phyloP scores from a whole-genome alignment of 2,329 filamentous ascomycete genomes.

The Amauroascus niger region DNA sequence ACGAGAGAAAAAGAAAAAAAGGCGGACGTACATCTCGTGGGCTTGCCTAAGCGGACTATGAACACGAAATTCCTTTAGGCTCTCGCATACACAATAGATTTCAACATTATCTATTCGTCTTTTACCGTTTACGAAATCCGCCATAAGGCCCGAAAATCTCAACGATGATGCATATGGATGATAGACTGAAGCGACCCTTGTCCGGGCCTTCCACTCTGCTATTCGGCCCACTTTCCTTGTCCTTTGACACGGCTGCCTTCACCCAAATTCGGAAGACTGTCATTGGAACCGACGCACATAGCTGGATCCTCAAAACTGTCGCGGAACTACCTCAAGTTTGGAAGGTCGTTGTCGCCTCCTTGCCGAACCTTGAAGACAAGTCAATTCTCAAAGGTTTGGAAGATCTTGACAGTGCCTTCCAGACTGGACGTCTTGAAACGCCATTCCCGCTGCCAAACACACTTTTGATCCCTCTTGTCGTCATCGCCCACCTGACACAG shows the following conservation, averaged over 20 bases:
- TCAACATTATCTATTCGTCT: not conserved
- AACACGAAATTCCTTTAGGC: not conserved
- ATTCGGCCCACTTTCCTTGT: constrained; percentile 8
- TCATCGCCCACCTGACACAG: constrained; percentile 32
- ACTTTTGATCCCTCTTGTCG: constrained; percentile 32
- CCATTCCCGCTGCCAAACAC: constrained; percentile 24
- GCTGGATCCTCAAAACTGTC: constrained; percentile 19
- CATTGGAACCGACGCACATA: not conserved
- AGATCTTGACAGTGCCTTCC: constrained; percentile 17
- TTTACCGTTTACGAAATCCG: not conserved
- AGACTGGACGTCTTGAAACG: constrained; percentile 10
- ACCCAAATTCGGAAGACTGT: not conserved
- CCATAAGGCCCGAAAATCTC: not conserved
- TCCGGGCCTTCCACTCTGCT: not conserved
- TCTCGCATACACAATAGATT: not conserved
- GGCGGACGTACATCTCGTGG: not conserved
- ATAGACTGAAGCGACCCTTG: not conserved
- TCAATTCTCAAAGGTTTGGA: constrained; percentile 3
- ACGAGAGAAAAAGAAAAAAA: not conserved
- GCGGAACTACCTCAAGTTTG: constrained; percentile 16
- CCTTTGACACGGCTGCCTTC: constrained; percentile 6
- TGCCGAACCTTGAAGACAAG: constrained; percentile 17
- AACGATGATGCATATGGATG: not conserved
- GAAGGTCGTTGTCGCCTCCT: constrained; percentile 12
- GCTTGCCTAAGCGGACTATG: not conserved